Evolutionary conservation across 257 asterid species (phyloP).

Genomic region (Coffea canephora): DNA sequence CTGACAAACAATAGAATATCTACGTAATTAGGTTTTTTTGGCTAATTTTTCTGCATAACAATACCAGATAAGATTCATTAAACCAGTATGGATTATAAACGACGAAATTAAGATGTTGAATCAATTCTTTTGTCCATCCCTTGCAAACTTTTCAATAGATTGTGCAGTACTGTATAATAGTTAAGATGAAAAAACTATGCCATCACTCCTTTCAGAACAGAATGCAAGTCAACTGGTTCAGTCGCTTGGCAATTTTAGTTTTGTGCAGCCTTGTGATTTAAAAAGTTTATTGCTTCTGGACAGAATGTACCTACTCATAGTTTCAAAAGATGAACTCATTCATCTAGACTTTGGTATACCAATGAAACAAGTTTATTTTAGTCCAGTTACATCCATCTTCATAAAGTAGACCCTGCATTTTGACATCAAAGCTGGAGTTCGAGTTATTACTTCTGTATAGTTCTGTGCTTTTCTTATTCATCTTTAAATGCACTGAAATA

Average conservation of each 20-base stretch:
- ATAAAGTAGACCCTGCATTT: background rate
- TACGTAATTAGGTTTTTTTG: background rate
- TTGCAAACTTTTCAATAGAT: background rate
- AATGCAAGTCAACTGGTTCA: background rate
- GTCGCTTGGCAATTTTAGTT: background rate
- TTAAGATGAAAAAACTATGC: too few species aligned
- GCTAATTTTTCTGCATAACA: too few species aligned
- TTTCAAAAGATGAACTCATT: background rate
- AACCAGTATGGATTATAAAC: background rate
- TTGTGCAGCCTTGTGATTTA: too few species aligned
- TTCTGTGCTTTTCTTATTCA: background rate
- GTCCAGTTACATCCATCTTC: background rate
- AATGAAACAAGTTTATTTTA: background rate
- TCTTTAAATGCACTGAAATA: constrained; percentile 1
- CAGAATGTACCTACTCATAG: too few species aligned
- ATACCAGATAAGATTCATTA: background rate
- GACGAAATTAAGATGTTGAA: too few species aligned
- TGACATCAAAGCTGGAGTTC: background rate
- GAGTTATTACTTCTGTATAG: background rate
- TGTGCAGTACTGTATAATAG: too few species aligned
- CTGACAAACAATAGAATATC: background rate
- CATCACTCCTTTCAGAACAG: background rate
- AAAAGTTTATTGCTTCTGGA: background rate
- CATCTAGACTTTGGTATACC: too few species aligned
- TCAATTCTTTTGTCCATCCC: background rate